Evolutionary conservation across 1,284 basidiomycete genomes (phyloP).

Genomic region (Anthracocystis setariae): DNA sequence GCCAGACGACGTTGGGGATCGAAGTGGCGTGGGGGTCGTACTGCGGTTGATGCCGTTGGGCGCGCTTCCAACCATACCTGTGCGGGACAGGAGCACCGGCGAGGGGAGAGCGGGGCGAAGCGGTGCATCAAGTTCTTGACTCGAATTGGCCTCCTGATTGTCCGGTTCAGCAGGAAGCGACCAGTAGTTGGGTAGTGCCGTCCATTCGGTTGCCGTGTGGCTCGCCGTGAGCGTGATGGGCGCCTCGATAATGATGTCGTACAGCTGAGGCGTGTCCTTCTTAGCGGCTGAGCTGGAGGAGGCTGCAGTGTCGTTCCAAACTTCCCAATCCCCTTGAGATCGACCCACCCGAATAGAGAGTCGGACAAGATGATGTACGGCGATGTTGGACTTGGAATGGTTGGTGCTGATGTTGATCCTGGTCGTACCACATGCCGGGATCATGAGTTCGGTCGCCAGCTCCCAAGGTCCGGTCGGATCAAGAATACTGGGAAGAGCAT

Average conservation of each 20-base stretch:
- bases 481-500: conserved; percentile 66
- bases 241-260: conserved; percentile 88
- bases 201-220: conserved; percentile 62
- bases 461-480: conserved; percentile 73
- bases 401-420: conserved; percentile 82
- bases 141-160: conserved; percentile 6
- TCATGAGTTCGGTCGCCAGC: conserved; percentile 67
- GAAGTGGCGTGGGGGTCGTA: conserved; percentile 8
- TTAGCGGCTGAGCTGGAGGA: conserved; percentile 9
- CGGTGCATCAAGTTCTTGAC: conserved; percentile 12
- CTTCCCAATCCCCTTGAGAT: conserved; percentile 31
- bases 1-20: conserved; percentile 4
- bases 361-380: conserved; percentile 82
- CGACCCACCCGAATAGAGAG: conserved; percentile 84
- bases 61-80: conserved; percentile 21
- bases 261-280: conserved; percentile 66
- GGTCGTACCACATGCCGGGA: conserved; percentile 65
- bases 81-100: conserved; percentile 25
- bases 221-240: conserved; percentile 73
- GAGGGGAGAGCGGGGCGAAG: conserved; percentile 30
- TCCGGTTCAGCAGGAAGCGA: conserved; percentile 37
- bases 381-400: conserved; percentile 82
- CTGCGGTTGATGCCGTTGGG: background rate
- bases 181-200: conserved; percentile 62
- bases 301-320: conserved; percentile 5